Base-by-base conservation (phyloP, 2,329 filamentous ascomycete species). In the Fusarium marasasianum region DNA sequence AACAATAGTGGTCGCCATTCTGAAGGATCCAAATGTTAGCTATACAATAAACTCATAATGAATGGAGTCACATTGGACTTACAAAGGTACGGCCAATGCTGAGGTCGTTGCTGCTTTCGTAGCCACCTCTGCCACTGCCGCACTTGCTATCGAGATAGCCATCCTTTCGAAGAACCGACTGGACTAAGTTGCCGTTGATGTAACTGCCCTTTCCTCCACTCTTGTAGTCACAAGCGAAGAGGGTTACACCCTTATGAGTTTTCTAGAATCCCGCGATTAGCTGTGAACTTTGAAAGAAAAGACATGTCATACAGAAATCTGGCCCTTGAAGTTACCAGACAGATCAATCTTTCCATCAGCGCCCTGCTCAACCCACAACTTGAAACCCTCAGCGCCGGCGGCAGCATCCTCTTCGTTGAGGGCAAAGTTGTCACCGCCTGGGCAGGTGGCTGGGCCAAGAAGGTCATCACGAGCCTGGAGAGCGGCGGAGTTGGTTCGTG, bases 41-140 rank as follows among this genome's bases (percentile, higher is more conserved):
- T 4, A 47, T 47, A 0, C 8, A 11, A 11, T 22, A 7, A 5
- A 6, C 13, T 8, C 3, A 22, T 8, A 6, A 15, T 0, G 3
- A 22, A 22, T 15, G 20, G 8, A 22, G 13, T 29, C 7, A 0
- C 15, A 7, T 20, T 29, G 4, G 18, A 29, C 45, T 47, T 47
- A 47, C 45, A 47, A 22, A 47, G 26, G 26, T 47, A 11, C 45
- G 45, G 9, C 45, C 45, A 14, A 47, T 47, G 26, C 13, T 47
- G 9, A 47, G 45, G 4, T 47, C 26, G 18, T 47, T 47, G 45
- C 45, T 47, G 6, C 45, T 47, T 13, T 47, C 45, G 26, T 47
- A 47, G 13, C 45, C 45, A 47, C 26, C 45, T 47, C 45, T 47
- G 13, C 9, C 45, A 22, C 45, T 29, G 20, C 45, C 45, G 26